Base-by-base conservation (phyloP, 805 yeast species). In the Yarrowia keelungensis region DNA sequence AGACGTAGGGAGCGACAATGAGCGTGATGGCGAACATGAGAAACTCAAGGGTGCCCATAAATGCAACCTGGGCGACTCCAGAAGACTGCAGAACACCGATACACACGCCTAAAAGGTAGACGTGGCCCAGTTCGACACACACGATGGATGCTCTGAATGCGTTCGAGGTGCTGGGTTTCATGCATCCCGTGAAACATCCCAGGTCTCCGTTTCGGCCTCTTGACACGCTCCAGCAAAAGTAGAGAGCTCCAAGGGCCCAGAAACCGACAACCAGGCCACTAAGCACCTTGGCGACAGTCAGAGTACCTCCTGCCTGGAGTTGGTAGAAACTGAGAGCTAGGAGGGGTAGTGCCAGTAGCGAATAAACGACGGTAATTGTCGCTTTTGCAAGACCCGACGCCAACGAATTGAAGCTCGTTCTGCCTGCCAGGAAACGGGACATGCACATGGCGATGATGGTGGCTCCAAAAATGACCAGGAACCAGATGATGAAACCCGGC, bases 61-160 rank as follows among this genome's bases (percentile, higher is more conserved):
- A 43, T 0, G 72, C 69, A n/a, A 78, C 69, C 66, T 78, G 80
- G 1, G 81, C 80, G 7, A 75, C 67, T 9, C 80, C 81, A 0
- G 79, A 75, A 7, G 62, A 59, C 65, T 78, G 80, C 8, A 75
- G 58, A 3, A 73, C 78, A 1, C 80, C 80, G 54, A 78, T 67
- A 7, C 51, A 43, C 10, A 59, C 42, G n/a, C 42, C 65, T 3
- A 43, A 36, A 14, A 59, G 65, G 15, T 15, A 59, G 9, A 59
- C 65, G 32, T 59, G 65, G 16, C 7, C 42, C 19, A 59, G 50
- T 8, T 59, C 51, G 9, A 59, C 51, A 12, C 26, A n/a, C 32
- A 59, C 32, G n/a, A 59, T 36, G 41, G 65, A 26, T 2, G 65
- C 65, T 16, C 51, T 19, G 39, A 59, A 59, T 11, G 51, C 11